Percentiles rank a stretch among this genome's conserved stretches.
Evolutionary conservation across 768 basidiomycete genomes (phyloP).

Genomic region (Lentinula aciculospora): DNA sequence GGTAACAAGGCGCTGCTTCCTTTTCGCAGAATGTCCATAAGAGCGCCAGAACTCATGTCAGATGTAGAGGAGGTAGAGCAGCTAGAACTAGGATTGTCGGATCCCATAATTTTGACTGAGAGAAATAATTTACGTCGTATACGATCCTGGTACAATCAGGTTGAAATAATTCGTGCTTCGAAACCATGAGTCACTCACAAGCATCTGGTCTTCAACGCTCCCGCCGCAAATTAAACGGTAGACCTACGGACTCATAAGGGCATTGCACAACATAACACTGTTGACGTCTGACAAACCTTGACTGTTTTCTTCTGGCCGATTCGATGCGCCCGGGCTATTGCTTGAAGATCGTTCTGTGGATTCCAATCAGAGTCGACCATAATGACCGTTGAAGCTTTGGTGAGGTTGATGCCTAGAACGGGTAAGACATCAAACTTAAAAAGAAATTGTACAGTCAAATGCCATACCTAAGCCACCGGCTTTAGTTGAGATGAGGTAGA

Average conservation of each 20-base stretch:
- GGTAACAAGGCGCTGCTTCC: conserved; percentile 51
- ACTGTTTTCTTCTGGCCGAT: conserved; percentile 74
- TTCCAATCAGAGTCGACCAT: conserved; percentile 74
- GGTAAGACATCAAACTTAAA: conserved; percentile 9
- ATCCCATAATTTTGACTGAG: conserved; percentile 56
- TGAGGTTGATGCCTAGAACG: conserved; percentile 69
- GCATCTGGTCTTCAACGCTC: conserved; percentile 74
- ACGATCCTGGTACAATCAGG: conserved; percentile 28
- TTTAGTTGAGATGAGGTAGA: conserved; percentile 65
- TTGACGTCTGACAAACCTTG: conserved; percentile 31
- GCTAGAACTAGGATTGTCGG: conserved; percentile 20
- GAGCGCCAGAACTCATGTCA: conserved; percentile 35
- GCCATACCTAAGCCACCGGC: conserved; percentile 62
- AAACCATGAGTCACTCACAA: conserved; percentile 17
- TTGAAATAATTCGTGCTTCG: neutral
- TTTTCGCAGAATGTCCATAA: conserved; percentile 50
- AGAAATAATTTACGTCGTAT: conserved; percentile 68
- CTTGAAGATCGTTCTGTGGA: conserved; percentile 78
- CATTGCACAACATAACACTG: neutral
- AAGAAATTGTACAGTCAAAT: neutral
- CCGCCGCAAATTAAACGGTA: conserved; percentile 65
- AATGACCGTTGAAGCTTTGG: conserved; percentile 74
- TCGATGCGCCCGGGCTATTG: conserved; percentile 80
- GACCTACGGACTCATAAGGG: conserved; percentile 31
- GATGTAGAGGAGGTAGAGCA: conserved; percentile 10